Percentiles rank a stretch among this genome's conserved stretches.
Conservation (phyloP, 2,329 filamentous ascomycete genomes). For the Fusarium palustre region DNA sequence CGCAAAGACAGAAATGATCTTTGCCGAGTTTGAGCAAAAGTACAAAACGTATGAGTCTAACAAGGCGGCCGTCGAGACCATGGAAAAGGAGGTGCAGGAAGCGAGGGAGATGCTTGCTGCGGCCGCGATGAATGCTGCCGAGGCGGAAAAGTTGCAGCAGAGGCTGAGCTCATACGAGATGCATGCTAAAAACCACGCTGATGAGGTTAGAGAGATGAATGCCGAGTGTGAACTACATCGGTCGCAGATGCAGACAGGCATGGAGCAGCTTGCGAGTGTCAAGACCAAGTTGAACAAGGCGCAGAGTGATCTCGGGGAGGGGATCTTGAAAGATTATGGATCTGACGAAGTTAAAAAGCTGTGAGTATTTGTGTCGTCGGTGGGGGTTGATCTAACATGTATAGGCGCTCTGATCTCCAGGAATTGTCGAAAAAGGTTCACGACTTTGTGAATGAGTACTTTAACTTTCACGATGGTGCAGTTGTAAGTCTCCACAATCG, state of each 20-base stretch:
- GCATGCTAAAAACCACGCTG: conserved; percentile 31
- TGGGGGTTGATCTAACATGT: background rate
- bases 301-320: conserved; percentile 43
- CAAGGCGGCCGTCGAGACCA: conserved; percentile 50
- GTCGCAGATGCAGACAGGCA: conserved; percentile 38
- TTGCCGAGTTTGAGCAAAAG: conserved; percentile 44
- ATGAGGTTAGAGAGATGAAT: conserved; percentile 46
- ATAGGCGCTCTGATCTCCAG: conserved; percentile 42
- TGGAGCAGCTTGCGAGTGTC: conserved; percentile 32
- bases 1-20: conserved; percentile 38
- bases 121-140: conserved; percentile 55
- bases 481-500: conserved; percentile 12
- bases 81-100: conserved; percentile 59
- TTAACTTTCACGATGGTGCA: conserved; percentile 43
- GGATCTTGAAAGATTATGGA: conserved; percentile 35
- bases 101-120: conserved; percentile 55
- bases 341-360: conserved; percentile 40
- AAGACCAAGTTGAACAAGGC: conserved; percentile 40
- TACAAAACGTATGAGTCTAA: conserved; percentile 46
- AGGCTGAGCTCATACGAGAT: conserved; percentile 32
- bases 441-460: conserved; percentile 45
- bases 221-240: conserved; percentile 45
- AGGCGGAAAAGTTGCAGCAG: conserved; percentile 56
- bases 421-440: conserved; percentile 43
- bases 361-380: conserved; percentile 20